A percentile compares a stretch with the other conserved stretches of the same genome.
These are phyloP conservation scores for Alloascoidea africana DNA, from an alignment of 805 yeast species.

Conservation along the genomic window DNA sequence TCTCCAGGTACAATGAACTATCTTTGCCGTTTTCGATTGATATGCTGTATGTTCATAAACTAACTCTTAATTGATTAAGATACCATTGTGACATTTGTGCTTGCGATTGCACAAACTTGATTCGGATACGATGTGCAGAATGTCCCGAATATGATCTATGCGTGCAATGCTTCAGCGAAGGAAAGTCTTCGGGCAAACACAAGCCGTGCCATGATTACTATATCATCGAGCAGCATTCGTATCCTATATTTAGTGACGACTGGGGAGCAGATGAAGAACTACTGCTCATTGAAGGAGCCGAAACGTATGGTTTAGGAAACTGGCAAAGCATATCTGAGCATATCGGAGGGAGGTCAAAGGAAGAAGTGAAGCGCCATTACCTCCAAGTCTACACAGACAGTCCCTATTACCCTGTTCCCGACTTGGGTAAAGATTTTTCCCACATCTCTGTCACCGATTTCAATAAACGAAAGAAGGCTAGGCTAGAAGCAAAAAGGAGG, in stretches of 20 bases:
- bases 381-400: conserved; percentile 53
- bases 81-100: conserved; percentile 94
- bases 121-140: conserved; percentile 80
- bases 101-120: conserved; percentile 88
- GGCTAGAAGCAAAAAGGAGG: conserved; percentile 54
- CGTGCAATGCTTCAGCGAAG: conserved; percentile 91
- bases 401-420: conserved; percentile 76
- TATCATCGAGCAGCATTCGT: conserved; percentile 87
- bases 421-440: conserved; percentile 53
- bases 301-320: conserved; percentile 82
- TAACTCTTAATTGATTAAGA: conserved; percentile 27
- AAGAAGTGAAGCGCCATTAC: conserved; percentile 84
- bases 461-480: conserved; percentile 43
- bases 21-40: background rate
- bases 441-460: conserved; percentile 54
- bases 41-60: background rate
- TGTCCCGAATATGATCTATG: conserved; percentile 94
- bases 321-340: conserved; percentile 98
- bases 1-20: conserved; percentile 6
- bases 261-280: conserved; percentile 99
- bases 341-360: conserved; percentile 82
- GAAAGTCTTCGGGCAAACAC: conserved; percentile 67
- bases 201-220: conserved; percentile 90
- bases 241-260: conserved; percentile 75
- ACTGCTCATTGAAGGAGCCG: conserved; percentile 79